Percentiles rank a stretch among this genome's conserved stretches.
These are phyloP conservation scores for Curvularia spicifera DNA, from an alignment of 2,329 filamentous ascomycete genomes.

Conservation along the genomic window DNA sequence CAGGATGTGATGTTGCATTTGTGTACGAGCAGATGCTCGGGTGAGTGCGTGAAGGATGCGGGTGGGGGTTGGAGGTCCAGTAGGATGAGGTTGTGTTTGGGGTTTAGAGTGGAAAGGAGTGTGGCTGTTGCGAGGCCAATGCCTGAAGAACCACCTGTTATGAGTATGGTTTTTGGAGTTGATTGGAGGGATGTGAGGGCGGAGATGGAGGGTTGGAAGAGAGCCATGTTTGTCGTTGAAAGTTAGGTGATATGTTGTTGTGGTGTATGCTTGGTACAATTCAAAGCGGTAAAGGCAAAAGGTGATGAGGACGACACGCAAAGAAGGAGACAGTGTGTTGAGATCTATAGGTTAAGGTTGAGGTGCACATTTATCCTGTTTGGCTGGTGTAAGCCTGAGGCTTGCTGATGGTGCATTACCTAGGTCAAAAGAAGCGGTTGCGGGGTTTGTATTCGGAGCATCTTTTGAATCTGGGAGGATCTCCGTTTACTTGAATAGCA, in stretches of 20 bases:
- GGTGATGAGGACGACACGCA: background rate
- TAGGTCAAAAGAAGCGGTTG: slow-evolving; percentile 22
- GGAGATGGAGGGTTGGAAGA: slow-evolving; percentile 33
- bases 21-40: slow-evolving; percentile 43
- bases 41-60: slow-evolving; percentile 36
- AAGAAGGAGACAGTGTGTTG: background rate
- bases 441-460: slow-evolving; percentile 10
- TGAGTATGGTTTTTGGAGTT: slow-evolving; percentile 44
- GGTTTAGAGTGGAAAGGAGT: slow-evolving; percentile 48
- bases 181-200: slow-evolving; percentile 31
- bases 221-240: slow-evolving; percentile 26
- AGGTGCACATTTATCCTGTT: background rate
- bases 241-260: background rate
- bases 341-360: background rate
- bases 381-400: background rate
- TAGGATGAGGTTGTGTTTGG: slow-evolving; percentile 51
- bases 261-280: background rate
- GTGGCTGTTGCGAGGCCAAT: slow-evolving; percentile 52
- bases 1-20: slow-evolving; percentile 57
- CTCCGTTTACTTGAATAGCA: background rate
- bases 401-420: slow-evolving; percentile 13
- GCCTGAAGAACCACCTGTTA: slow-evolving; percentile 51
- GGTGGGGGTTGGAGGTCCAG: slow-evolving; percentile 51
- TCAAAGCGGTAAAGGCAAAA: background rate
- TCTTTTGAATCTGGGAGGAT: background rate